These are phyloP conservation scores for Cordyceps cateniannulata DNA, from an alignment of 2,329 filamentous ascomycete species.

Conservation along the genomic window DNA sequence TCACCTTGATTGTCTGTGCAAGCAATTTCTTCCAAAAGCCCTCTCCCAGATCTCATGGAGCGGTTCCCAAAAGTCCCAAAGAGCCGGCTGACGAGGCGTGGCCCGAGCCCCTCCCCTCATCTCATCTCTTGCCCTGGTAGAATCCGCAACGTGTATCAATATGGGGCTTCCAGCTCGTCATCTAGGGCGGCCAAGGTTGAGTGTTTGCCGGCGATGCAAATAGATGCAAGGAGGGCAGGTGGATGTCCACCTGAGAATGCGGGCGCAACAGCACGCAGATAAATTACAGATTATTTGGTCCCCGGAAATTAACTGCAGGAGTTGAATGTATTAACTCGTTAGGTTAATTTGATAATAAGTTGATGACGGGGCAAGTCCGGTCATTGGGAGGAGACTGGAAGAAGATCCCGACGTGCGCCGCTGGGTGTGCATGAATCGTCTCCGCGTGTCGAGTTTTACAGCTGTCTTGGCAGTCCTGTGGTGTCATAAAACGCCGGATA, in stretches of 20 bases:
- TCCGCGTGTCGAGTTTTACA: background rate
- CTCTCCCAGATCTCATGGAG: background rate
- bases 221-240: background rate
- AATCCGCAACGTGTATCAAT: background rate
- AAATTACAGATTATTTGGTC: conserved; percentile 1
- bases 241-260: background rate
- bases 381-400: background rate
- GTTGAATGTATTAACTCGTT: background rate
- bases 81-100: background rate
- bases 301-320: background rate
- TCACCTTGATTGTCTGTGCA: background rate
- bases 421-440: background rate
- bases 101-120: background rate
- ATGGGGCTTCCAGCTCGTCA: conserved; percentile 3
- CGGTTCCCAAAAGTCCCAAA: background rate
- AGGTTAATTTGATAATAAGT: background rate
- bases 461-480: background rate
- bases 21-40: background rate
- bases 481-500: background rate
- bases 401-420: background rate
- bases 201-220: background rate
- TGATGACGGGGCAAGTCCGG: background rate
- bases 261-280: background rate
- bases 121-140: background rate
- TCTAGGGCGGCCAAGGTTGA: background rate